Evolutionary conservation across 116 monocot species (phyloP).

Genomic region (Cymodocea nodosa): DNA sequence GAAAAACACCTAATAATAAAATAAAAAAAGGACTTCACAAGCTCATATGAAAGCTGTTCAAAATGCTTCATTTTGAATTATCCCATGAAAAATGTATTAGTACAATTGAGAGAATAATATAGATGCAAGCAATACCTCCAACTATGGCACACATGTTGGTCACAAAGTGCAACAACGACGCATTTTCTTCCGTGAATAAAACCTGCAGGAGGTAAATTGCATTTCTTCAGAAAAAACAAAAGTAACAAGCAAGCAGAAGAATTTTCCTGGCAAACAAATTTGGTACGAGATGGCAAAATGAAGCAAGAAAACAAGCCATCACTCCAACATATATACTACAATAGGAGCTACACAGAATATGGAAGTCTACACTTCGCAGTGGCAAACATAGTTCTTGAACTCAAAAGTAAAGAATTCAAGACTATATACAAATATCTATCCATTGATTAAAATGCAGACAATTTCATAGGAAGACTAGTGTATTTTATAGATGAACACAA

Average conservation of each 20-base stretch:
- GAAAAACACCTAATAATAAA: no score
- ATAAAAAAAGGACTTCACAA: neutral
- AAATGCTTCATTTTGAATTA: neutral
- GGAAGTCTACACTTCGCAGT: no score
- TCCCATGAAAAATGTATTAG: neutral
- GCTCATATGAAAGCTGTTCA: neutral
- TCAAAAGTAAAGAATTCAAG: no score
- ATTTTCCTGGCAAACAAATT: neutral
- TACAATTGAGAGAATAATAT: neutral
- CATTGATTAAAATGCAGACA: no score
- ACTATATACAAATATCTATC: no score
- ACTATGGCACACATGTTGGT: constrained; percentile 83
- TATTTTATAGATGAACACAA: no score
- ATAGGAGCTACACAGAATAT: no score
- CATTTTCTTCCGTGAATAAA: constrained; percentile 78
- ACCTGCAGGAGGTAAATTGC: constrained; percentile 34
- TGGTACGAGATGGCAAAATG: neutral
- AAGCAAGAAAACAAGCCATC: neutral
- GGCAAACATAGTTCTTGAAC: no score
- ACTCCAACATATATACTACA: no score
- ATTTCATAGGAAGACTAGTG: no score
- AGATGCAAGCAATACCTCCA: constrained; percentile 42
- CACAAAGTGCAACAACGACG: constrained; percentile 76
- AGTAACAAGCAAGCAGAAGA: neutral
- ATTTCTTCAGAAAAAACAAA: neutral